phyloP scores from a whole-genome alignment of 2,329 filamentous ascomycete species.

The Cordyceps pruinosa region DNA sequence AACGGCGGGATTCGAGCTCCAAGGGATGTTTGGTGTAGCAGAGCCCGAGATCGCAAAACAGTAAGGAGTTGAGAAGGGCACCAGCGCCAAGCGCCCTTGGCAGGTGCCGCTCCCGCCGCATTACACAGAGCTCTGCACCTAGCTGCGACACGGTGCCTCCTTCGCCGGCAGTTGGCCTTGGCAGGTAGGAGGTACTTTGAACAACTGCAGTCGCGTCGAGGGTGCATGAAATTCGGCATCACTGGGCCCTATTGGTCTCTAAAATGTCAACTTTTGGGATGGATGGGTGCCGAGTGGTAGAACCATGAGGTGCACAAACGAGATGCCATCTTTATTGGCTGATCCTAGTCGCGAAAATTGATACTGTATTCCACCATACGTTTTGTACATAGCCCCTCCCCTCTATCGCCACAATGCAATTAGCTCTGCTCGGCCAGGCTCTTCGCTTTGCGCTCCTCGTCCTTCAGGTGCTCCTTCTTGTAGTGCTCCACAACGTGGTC shows the following conservation, averaged over 20 bases:
- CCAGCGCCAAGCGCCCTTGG: not conserved
- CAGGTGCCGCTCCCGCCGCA: constrained; percentile 3
- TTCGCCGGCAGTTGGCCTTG: not conserved
- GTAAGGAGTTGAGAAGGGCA: not conserved
- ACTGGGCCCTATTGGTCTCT: not conserved
- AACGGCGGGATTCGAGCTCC: not conserved
- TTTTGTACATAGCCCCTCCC: constrained; percentile 11
- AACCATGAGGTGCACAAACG: not conserved
- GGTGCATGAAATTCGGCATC: not conserved
- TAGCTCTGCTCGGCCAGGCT: constrained; percentile 37
- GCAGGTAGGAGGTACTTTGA: not conserved
- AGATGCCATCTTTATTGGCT: constrained; percentile 11
- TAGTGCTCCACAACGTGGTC: constrained; percentile 53
- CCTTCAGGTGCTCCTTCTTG: constrained; percentile 44
- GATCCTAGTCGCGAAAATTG: constrained; percentile 2
- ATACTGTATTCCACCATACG: not conserved
- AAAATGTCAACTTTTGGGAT: not conserved
- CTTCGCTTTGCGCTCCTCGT: constrained; percentile 48
- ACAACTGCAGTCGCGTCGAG: not conserved
- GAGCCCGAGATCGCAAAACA: not conserved
- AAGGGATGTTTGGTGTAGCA: not conserved
- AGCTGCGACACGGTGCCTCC: not conserved
- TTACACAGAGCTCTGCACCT: not conserved
- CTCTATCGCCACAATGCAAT: constrained; percentile 13
- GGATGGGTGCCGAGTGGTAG: not conserved